Percentiles rank a stretch among this genome's conserved stretches.
Evolutionary conservation across 1,284 basidiomycete genomes (phyloP).

Genomic region (Stygiomarasmius scandens): DNA sequence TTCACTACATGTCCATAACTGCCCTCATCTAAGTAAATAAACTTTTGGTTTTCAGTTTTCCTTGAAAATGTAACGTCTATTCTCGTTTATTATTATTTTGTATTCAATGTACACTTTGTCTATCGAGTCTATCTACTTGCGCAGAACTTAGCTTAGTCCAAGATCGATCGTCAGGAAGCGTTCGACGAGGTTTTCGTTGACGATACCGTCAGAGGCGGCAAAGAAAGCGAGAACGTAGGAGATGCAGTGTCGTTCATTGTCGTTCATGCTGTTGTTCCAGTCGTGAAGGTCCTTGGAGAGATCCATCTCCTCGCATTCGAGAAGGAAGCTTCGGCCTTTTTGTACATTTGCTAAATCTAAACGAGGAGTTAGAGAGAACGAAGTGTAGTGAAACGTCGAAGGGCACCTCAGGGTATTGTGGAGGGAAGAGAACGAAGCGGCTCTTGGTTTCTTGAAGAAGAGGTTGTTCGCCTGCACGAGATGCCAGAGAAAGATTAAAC

Average conservation of each 20-base stretch:
- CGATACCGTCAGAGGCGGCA: slow-evolving; percentile 95
- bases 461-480: slow-evolving; percentile 66
- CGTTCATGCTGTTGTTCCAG: slow-evolving; percentile 92
- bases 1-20: too few relatives aligned
- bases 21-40: too few relatives aligned
- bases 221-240: slow-evolving; percentile 98
- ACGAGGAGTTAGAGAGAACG: slow-evolving; percentile 3
- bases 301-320: slow-evolving; percentile 99
- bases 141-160: too few relatives aligned
- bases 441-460: slow-evolving; percentile 79
- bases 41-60: too few relatives aligned
- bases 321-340: slow-evolving; percentile 90
- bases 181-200: slow-evolving; percentile 97
- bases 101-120: too few relatives aligned
- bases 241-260: slow-evolving; percentile 94
- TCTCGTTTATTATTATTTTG: too few relatives aligned
- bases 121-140: too few relatives aligned
- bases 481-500: slow-evolving; percentile 12
- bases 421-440: slow-evolving; percentile 92
- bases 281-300: slow-evolving; percentile 91
- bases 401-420: slow-evolving; percentile 87
- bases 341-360: slow-evolving; percentile 97
- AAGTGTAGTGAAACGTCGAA: slow-evolving; percentile 10
- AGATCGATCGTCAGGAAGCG: too few relatives aligned
- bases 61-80: too few relatives aligned